Evolutionary conservation across 139 green algal species (phyloP).

Genomic region (Closterium sp.): DNA sequence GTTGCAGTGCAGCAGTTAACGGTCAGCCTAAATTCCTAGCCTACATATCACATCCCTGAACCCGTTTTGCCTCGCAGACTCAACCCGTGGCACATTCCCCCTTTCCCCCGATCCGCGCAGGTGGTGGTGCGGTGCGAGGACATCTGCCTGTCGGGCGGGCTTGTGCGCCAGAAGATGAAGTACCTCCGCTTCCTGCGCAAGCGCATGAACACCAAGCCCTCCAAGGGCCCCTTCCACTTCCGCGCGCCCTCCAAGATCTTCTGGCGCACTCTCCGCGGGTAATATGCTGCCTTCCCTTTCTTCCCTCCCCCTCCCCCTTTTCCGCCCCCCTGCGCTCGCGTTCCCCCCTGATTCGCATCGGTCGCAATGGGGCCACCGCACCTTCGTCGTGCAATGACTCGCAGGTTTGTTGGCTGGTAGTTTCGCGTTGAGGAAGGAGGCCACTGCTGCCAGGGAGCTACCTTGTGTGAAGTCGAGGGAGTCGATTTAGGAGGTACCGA

Average conservation of each 20-base stretch:
- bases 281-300: neutral
- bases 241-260: conserved; percentile 85
- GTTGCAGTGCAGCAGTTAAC: no score
- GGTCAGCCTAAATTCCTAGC: neutral
- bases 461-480: no score
- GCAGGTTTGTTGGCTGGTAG: no score
- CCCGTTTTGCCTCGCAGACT: neutral
- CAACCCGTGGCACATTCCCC: neutral
- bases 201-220: conserved; percentile 92
- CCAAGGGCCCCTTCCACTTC: conserved; percentile 91
- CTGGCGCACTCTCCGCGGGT: conserved; percentile 82
- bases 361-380: no score
- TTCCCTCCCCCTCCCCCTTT: no score
- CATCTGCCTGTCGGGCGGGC: conserved; percentile 90
- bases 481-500: no score
- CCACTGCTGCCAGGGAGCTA: no score
- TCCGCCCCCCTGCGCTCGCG: no score
- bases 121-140: conserved; percentile 88
- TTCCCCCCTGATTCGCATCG: no score
- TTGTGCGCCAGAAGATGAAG: conserved; percentile 97
- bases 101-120: conserved; percentile 55
- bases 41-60: neutral
- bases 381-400: no score
- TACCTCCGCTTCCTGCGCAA: conserved; percentile 66
- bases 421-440: no score